phyloP scores from a whole-genome alignment of 1,284 basidiomycete genomes.

The Ceratobasidium sp. region DNA sequence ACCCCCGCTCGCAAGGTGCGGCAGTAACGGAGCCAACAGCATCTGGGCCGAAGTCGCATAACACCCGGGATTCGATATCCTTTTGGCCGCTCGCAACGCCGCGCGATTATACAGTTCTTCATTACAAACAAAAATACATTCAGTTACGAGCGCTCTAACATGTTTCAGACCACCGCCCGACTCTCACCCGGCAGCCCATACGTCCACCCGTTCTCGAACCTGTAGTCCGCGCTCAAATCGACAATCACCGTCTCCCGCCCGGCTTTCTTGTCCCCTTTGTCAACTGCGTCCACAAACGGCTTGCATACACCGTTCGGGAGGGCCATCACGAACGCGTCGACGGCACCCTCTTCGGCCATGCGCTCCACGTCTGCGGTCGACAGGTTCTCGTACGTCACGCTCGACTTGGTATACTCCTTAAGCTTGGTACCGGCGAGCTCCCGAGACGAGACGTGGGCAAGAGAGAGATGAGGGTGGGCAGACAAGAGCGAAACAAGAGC shows the following conservation, averaged over 20 bases:
- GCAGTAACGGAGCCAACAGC: slow-evolving; percentile 89
- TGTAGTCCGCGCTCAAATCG: slow-evolving; percentile 94
- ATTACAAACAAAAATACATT: slow-evolving; percentile 49
- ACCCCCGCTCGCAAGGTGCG: slow-evolving; percentile 72
- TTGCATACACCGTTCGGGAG: slow-evolving; percentile 97
- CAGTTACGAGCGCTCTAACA: slow-evolving; percentile 43
- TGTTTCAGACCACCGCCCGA: slow-evolving; percentile 47
- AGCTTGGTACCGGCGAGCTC: slow-evolving; percentile 90
- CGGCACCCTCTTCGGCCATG: slow-evolving; percentile 89
- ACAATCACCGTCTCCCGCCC: slow-evolving; percentile 82
- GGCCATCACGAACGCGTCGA: slow-evolving; percentile 98
- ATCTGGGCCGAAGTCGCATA: slow-evolving; percentile 96
- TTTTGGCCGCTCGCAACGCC: slow-evolving; percentile 75
- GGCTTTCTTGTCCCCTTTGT: slow-evolving; percentile 74
- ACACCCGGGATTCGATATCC: slow-evolving; percentile 97
- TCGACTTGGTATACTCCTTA: slow-evolving; percentile 84
- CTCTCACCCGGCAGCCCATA: slow-evolving; percentile 99
- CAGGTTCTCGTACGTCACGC: slow-evolving; percentile 85
- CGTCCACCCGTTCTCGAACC: slow-evolving; percentile 92
- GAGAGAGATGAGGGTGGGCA: slow-evolving; percentile 86
- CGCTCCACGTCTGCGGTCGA: slow-evolving; percentile 80
- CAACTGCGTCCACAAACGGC: slow-evolving; percentile 97
- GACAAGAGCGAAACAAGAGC: slow-evolving; percentile 89
- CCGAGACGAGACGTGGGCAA: slow-evolving; percentile 96
- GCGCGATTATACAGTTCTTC: slow-evolving; percentile 91